Evolutionary conservation across 495 filamentous ascomycete species (phyloP), one percentile per base, ranked within the genome.

Genomic region (Aspergillus conjunctus): DNA sequence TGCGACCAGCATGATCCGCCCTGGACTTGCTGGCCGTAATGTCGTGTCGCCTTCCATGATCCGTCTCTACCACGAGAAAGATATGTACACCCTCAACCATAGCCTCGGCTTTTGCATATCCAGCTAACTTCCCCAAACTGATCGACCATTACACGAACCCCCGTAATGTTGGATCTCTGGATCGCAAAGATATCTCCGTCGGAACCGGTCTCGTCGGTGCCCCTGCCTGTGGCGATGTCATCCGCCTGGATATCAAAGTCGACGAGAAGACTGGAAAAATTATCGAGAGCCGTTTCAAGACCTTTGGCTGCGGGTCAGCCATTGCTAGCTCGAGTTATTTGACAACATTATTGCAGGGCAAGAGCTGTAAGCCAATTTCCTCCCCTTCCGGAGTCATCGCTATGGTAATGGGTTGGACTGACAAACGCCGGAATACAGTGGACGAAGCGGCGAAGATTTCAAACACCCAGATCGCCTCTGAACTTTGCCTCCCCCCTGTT

Each of bases 171-270:
- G 95, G 95, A 34, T 92, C 91, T 51, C 87, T 99, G 83, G 78
- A 87, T 68, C 96, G 96, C 79, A 86, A 84, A 55, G 91, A 93
- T 67, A 73, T 76, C 48, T 90, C 94, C 58, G 93, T 99, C n/a
- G 95, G 94, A 60, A 97, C 95, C 7, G 95, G 95, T 6, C 88
- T 99, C 46, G 95, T 98, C 50, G 94, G 94, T 56, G 94, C 94
- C n/a, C 93, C 92, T 50, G 73, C 73, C 54, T 83, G 90, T 72
- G 93, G 94, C 75, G 93, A 98, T 76, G 93, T 98, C 64, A 99
- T 99, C 91, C 96, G 96, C 74, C 86, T 99, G 44, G 93, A 99
- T 80, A 99, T 99, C 76, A 88, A 91, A 56, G 95, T 99, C 66
- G 91, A 98, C 77, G 90, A 91, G 52, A 83, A 87, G 39, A 89